Base-by-base conservation (phyloP, 306 rosid species). In the Trichosanthes truncata region DNA sequence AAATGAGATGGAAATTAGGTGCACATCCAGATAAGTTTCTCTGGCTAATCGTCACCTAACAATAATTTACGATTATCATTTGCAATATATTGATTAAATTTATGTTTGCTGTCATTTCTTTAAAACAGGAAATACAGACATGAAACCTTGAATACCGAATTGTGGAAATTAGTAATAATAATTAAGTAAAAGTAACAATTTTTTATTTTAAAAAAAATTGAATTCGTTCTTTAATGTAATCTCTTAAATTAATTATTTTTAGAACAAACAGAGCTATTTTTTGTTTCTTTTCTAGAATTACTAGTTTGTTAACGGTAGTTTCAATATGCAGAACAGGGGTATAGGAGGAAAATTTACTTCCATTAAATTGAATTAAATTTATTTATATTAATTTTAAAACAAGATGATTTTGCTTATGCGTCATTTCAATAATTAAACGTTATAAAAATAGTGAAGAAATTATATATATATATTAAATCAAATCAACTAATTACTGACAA, bases 41-140 rank as follows among this genome's bases (percentile, higher is more conserved):
- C 97, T 87, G 93, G 88, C 89, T 84, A 76, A 77, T 81, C 73
- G 46, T 81, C 84, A 68, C 87, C 91, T 69, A 71, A 85, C 78
- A 80, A 80, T 87, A 81, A 87, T 46, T 80, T 76, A 90, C 83
- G 86, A 88, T 78, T 83, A 43, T 79, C 82, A 61, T 74, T 63
- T 25, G 61, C 52, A 46, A 80, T 80, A 21, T 74, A 79, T 71
- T 84, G 81, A 61, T 72, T 43, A 2, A 35, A 3, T 35, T 35
- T 35, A 17, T 65, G 20, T 65, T 41, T 13, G 76, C 76, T 43
- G 53, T 69, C 76, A 69, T 38, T 69, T 69, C 11, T 68, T n/a
- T 41, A 31, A 63, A 14, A 7, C 6, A 66, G 0, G 3, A 66
- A 35, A 18, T 67, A 67, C n/a, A 63, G 72, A 65, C 46, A 65